A percentile compares a stretch with the other conserved stretches of the same genome.
These are phyloP conservation scores for Microthlaspi erraticum DNA, from an alignment of 345 rosid species.

Conservation along the genomic window DNA sequence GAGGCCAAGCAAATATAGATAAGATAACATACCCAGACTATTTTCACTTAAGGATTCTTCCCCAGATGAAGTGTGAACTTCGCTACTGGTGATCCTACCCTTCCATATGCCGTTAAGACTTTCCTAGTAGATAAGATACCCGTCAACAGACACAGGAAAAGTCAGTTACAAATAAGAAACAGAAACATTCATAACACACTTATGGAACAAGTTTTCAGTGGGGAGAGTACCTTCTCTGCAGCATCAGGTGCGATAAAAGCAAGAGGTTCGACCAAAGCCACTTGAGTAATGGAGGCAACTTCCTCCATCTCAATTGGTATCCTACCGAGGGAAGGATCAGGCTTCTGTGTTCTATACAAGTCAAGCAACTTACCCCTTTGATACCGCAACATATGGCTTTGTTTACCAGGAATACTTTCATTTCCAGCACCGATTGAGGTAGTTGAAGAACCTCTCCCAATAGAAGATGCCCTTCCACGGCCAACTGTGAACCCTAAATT, in stretches of 20 bases:
- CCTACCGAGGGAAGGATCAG: conserved; percentile 36
- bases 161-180: conserved; percentile 34
- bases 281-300: conserved; percentile 52
- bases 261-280: conserved; percentile 54
- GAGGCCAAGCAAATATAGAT: conserved; percentile 23
- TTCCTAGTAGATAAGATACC: conserved; percentile 47
- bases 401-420: conserved; percentile 41
- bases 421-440: conserved; percentile 41
- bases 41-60: conserved; percentile 48
- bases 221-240: conserved; percentile 68
- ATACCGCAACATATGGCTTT: conserved; percentile 51
- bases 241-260: conserved; percentile 78
- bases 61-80: conserved; percentile 52
- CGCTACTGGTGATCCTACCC: conserved; percentile 71
- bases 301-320: conserved; percentile 66
- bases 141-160: conserved; percentile 9
- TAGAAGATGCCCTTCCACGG: conserved; percentile 62
- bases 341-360: conserved; percentile 41
- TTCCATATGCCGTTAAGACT: conserved; percentile 66
- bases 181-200: background rate
- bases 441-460: conserved; percentile 39
- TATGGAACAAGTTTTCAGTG: background rate
- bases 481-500: conserved; percentile 71
- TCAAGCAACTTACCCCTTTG: conserved; percentile 80
- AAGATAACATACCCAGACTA: conserved; percentile 47